phyloP scores from a whole-genome alignment of 2,329 filamentous ascomycete species.

The Rugonectria rugulosa region DNA sequence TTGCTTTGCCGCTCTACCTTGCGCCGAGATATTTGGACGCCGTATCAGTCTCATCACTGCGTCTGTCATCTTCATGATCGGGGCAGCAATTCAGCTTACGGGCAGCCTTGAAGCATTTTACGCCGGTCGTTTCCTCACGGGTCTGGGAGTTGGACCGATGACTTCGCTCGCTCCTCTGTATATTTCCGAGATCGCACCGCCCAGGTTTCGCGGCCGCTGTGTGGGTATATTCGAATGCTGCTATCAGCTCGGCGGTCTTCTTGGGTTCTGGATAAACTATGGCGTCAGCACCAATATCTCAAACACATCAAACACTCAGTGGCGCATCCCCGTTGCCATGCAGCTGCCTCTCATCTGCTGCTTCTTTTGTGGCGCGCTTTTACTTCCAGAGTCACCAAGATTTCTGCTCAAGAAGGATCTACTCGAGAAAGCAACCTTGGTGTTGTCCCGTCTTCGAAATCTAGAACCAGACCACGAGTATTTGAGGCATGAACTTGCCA shows the following conservation, averaged over 20 bases:
- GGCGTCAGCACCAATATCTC: constrained; percentile 27
- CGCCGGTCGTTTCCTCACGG: too few relatives aligned
- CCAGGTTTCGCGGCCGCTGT: constrained; percentile 59
- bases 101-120: too few relatives aligned
- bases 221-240: constrained; percentile 60
- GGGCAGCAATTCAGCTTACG: too few relatives aligned
- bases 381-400: constrained; percentile 45
- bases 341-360: constrained; percentile 37
- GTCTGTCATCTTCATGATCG: too few relatives aligned
- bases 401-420: constrained; percentile 32
- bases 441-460: constrained; percentile 21
- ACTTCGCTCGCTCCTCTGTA: constrained; percentile 64
- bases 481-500: constrained; percentile 22
- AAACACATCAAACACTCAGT: constrained; percentile 38
- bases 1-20: too few relatives aligned
- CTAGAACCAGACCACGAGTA: constrained; percentile 20
- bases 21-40: too few relatives aligned
- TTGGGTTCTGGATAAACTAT: constrained; percentile 51
- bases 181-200: constrained; percentile 63
- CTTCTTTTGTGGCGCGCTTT: too few relatives aligned
- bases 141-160: constrained; percentile 56
- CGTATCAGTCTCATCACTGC: too few relatives aligned
- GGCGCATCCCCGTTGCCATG: constrained; percentile 51
- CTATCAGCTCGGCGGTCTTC: constrained; percentile 57
- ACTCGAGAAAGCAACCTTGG: constrained; percentile 11